Evolutionary conservation across 306 rosid genomes (phyloP).

Genomic region (Hippophae gyantsensis): DNA sequence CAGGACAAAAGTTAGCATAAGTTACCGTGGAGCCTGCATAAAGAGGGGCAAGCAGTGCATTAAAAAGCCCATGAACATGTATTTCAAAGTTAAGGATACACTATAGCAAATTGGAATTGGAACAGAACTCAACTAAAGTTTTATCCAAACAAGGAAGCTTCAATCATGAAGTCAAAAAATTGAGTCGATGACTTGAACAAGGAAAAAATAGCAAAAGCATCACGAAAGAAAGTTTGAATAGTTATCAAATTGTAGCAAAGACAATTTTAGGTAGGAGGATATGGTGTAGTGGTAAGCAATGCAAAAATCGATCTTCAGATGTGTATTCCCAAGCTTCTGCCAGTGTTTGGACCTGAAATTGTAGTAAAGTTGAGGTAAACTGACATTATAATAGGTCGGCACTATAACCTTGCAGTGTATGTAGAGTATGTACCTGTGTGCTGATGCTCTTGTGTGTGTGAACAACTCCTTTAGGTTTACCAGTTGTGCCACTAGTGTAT

Average conservation of each 20-base stretch:
- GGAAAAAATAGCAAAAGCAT: background rate
- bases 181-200: background rate
- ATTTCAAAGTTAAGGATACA: slow-evolving; percentile 47
- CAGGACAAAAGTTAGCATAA: background rate
- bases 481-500: slow-evolving; percentile 94
- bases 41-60: slow-evolving; percentile 83
- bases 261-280: slow-evolving; percentile 40
- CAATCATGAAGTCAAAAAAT: background rate
- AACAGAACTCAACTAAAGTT: slow-evolving; percentile 10
- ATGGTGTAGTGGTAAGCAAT: slow-evolving; percentile 90
- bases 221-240: background rate
- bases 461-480: slow-evolving; percentile 96
- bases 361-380: slow-evolving; percentile 5
- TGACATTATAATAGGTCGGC: background rate
- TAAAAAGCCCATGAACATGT: slow-evolving; percentile 96
- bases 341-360: slow-evolving; percentile 78
- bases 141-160: background rate
- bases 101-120: slow-evolving; percentile 16
- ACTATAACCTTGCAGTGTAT: slow-evolving; percentile 2
- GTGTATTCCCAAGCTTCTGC: slow-evolving; percentile 84
- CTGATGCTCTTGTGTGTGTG: slow-evolving; percentile 79
- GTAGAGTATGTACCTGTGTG: slow-evolving; percentile 53
- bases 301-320: slow-evolving; percentile 65
- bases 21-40: slow-evolving; percentile 80
- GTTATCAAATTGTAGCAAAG: slow-evolving; percentile 3